Conservation (phyloP, 495 filamentous ascomycete genomes). For the Pseudevernia furfuracea region DNA sequence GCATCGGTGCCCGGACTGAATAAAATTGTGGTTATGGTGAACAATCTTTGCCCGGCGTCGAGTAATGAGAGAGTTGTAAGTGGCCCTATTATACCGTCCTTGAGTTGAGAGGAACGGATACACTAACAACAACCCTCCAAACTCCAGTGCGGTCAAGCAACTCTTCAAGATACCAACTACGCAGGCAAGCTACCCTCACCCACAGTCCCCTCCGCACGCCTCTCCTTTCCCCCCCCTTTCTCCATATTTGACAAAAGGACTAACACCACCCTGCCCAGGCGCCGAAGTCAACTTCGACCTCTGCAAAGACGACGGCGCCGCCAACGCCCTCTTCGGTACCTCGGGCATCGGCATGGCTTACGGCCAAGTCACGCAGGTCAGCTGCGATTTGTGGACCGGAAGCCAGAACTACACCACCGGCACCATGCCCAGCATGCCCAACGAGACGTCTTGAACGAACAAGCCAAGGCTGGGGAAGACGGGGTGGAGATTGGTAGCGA, state of each 20-base stretch:
- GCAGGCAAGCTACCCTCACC: conserved; percentile 23
- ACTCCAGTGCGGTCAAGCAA: conserved; percentile 29
- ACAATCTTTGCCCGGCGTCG: conserved; percentile 32
- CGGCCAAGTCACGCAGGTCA: conserved; percentile 28
- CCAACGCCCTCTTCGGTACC: conserved; percentile 31
- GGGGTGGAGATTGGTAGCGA: no score
- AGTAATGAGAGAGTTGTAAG: conserved; percentile 24
- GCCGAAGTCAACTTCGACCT: conserved; percentile 36
- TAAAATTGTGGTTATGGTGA: conserved; percentile 29
- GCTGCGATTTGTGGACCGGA: conserved; percentile 22
- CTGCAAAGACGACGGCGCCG: conserved; percentile 32
- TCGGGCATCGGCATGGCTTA: conserved; percentile 27
- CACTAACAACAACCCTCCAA: neutral
- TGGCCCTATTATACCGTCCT: no score
- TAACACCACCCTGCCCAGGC: conserved; percentile 8
- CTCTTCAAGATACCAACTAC: conserved; percentile 27
- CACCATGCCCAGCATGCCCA: neutral
- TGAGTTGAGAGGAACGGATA: no score
- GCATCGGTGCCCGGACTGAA: neutral
- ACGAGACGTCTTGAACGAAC: conserved; percentile 1
- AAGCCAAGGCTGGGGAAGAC: no score
- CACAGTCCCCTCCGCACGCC: neutral
- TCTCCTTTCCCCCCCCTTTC: neutral
- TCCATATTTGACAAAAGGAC: no score
- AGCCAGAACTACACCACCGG: conserved; percentile 7